These are phyloP conservation scores for Kingdonia uniflora DNA, from an alignment of 164 flowering plant genomes.

Conservation along the genomic window DNA sequence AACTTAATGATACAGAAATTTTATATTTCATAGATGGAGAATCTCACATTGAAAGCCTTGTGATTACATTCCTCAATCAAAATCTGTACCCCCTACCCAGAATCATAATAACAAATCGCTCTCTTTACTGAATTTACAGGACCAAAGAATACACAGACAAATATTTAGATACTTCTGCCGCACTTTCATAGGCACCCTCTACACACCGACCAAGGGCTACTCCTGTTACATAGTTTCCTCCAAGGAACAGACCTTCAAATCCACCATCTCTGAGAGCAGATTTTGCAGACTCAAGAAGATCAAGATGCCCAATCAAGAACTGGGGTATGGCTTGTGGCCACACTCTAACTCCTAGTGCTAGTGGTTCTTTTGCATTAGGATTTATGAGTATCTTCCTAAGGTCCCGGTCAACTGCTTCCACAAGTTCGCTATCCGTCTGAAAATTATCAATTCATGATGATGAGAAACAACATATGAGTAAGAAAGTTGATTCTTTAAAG, in stretches of 20 bases:
- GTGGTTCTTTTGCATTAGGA: conserved; percentile 57
- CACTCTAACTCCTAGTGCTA: conserved; percentile 64
- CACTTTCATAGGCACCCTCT: conserved; percentile 82
- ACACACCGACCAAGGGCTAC: conserved; percentile 97
- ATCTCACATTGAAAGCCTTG: too few relatives aligned
- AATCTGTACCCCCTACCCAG: too few relatives aligned
- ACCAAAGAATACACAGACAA: conserved; percentile 25
- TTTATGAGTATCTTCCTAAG: conserved; percentile 80
- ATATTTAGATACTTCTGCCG: conserved; percentile 45
- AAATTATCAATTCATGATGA: conserved; percentile 4
- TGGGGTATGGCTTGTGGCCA: conserved; percentile 98
- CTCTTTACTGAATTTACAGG: too few relatives aligned
- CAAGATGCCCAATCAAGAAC: conserved; percentile 80
- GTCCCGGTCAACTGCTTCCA: conserved; percentile 78
- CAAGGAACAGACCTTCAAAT: conserved; percentile 65
- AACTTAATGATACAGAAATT: too few relatives aligned
- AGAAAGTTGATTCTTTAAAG: too few relatives aligned
- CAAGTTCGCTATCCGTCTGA: conserved; percentile 65
- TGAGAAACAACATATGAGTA: too few relatives aligned
- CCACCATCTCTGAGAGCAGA: conserved; percentile 41
- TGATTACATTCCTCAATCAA: too few relatives aligned
- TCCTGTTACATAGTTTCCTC: conserved; percentile 91
- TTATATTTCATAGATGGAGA: too few relatives aligned
- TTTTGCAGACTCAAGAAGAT: conserved; percentile 56
- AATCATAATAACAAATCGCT: too few relatives aligned